These are phyloP conservation scores for Nymphaea colorata DNA, from an alignment of 164 flowering plant species.

Conservation along the genomic window DNA sequence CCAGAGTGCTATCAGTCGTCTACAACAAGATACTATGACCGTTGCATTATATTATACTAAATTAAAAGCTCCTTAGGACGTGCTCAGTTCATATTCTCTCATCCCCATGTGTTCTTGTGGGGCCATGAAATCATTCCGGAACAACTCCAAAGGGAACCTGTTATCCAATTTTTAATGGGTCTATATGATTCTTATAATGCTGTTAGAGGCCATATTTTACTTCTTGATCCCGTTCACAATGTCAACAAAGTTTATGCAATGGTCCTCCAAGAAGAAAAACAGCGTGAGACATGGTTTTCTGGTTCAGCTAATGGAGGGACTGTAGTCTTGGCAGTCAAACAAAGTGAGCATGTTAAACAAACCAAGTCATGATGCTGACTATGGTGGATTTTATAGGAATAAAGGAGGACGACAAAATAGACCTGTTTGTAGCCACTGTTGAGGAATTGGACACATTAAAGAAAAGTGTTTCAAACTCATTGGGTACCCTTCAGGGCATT, in stretches of 20 bases:
- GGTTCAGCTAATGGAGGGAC: no score
- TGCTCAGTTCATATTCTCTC: neutral
- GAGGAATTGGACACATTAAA: no score
- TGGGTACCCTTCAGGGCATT: no score
- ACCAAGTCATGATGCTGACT: no score
- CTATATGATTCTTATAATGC: neutral
- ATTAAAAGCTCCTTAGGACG: neutral
- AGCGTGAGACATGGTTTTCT: neutral
- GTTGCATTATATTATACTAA: neutral
- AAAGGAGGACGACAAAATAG: neutral
- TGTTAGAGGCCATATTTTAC: neutral
- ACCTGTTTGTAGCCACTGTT: neutral
- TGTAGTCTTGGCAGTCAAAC: no score
- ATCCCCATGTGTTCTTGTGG: neutral
- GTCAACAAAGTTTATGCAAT: conserved; percentile 1
- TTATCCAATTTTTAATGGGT: conserved; percentile 1
- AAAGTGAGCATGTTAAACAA: no score
- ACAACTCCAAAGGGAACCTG: neutral
- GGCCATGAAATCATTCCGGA: neutral
- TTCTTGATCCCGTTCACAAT: neutral
- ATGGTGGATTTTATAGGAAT: no score
- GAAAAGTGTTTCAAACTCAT: no score
- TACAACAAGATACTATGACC: neutral
- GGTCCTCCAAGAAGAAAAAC: conserved; percentile 1
- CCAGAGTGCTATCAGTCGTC: neutral